phyloP scores from a whole-genome alignment of 192 early-diverging fungal genomes.

The Linderina pennispora region DNA sequence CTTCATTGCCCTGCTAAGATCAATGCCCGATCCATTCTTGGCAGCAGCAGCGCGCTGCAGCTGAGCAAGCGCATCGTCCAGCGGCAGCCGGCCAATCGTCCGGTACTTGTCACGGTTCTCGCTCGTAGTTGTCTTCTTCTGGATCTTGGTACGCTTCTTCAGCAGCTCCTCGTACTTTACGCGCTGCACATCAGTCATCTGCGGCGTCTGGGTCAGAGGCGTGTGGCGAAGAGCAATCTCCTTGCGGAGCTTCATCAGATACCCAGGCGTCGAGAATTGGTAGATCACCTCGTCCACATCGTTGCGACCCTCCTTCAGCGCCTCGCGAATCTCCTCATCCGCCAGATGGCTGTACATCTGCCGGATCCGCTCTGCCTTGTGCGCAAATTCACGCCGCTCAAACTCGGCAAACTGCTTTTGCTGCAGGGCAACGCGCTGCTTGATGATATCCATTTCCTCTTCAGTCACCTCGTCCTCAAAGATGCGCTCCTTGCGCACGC shows the following conservation, averaged over 20 bases:
- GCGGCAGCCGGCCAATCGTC: slow-evolving; percentile 64
- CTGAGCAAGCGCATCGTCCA: slow-evolving; percentile 90
- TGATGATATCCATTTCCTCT: slow-evolving; percentile 84
- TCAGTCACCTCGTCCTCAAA: slow-evolving; percentile 89
- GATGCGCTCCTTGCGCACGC: slow-evolving; percentile 77
- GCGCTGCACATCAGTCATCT: slow-evolving; percentile 80
- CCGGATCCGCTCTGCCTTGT: slow-evolving; percentile 74
- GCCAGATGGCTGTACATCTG: slow-evolving; percentile 71
- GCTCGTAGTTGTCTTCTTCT: slow-evolving; percentile 75
- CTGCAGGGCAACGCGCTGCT: slow-evolving; percentile 84
- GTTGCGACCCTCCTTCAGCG: slow-evolving; percentile 68
- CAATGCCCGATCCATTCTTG: slow-evolving; percentile 58
- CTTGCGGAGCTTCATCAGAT: slow-evolving; percentile 62
- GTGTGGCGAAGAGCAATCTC: slow-evolving; percentile 62
- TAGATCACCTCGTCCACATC: slow-evolving; percentile 91
- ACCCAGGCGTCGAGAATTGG: slow-evolving; percentile 71
- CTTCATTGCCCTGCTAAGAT: slow-evolving; percentile 84
- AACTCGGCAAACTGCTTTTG: slow-evolving; percentile 87
- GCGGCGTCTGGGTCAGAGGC: slow-evolving; percentile 40
- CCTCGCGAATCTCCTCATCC: slow-evolving; percentile 80
- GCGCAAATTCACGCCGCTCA: slow-evolving; percentile 71
- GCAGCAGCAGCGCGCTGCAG: slow-evolving; percentile 52
- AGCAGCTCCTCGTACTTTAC: slow-evolving; percentile 80
- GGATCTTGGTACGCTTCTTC: slow-evolving; percentile 72
- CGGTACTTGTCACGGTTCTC: slow-evolving; percentile 67